Evolutionary conservation across 345 rosid genomes (phyloP).

Genomic region (Linum lewisii): DNA sequence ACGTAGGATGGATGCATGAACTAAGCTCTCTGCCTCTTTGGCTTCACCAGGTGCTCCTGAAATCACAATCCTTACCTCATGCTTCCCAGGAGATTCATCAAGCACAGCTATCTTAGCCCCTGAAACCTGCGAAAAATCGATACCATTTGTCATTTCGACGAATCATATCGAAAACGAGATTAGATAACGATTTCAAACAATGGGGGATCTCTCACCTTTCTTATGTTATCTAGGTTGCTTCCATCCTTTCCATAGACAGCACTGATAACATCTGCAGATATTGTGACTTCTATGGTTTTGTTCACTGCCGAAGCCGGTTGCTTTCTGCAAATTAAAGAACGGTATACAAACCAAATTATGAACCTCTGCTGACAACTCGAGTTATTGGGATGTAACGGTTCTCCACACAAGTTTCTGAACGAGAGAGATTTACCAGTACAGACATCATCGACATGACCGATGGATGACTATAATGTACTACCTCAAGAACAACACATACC

Average conservation of each 20-base stretch:
- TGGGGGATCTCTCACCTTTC: slow-evolving; percentile 17
- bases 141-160: not conserved
- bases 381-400: too few relatives aligned
- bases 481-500: not conserved
- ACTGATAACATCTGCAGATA: slow-evolving; percentile 12
- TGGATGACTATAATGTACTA: too few relatives aligned
- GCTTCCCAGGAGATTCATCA: slow-evolving; percentile 10
- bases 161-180: not conserved
- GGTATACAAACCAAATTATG: too few relatives aligned
- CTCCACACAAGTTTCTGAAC: too few relatives aligned
- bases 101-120: slow-evolving; percentile 14
- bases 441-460: too few relatives aligned
- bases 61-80: slow-evolving; percentile 5
- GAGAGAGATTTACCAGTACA: not conserved
- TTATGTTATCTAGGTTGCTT: slow-evolving; percentile 11
- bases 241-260: slow-evolving; percentile 15
- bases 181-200: not conserved
- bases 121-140: slow-evolving; percentile 12
- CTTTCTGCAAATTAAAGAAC: slow-evolving; percentile 9
- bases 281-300: slow-evolving; percentile 6
- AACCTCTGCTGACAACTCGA: too few relatives aligned
- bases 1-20: not conserved
- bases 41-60: slow-evolving; percentile 13
- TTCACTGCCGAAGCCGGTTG: slow-evolving; percentile 8
- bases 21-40: slow-evolving; percentile 6